Evolutionary conservation across 495 filamentous ascomycete species (phyloP).

Genomic region (Neurospora sp.): DNA sequence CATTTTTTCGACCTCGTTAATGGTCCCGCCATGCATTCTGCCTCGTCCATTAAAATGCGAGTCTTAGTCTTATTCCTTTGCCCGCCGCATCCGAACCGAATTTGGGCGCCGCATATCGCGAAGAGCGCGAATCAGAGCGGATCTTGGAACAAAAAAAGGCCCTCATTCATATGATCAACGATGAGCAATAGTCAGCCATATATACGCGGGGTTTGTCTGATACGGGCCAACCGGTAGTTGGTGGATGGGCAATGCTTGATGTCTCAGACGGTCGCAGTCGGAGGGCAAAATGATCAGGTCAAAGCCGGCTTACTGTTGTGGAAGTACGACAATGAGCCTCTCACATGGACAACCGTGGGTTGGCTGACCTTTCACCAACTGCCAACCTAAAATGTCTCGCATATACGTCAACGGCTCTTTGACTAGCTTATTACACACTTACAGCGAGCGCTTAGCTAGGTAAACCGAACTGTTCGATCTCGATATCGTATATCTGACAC

Average conservation of each 20-base stretch:
- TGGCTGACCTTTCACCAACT: background rate
- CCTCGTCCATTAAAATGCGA: background rate
- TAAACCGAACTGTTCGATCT: background rate
- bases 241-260: background rate
- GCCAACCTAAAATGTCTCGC: background rate
- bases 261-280: background rate
- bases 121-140: background rate
- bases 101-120: background rate
- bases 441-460: background rate
- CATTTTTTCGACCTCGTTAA: background rate
- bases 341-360: background rate
- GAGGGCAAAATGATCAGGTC: background rate
- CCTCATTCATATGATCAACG: background rate
- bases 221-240: background rate
- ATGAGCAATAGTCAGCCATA: background rate
- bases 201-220: background rate
- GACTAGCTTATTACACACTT: background rate
- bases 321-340: background rate
- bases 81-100: background rate
- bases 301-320: background rate
- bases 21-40: background rate
- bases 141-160: background rate
- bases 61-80: background rate
- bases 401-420: background rate
- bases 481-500: background rate